Evolutionary conservation across 805 yeast genomes (phyloP).

Genomic region (Blastobotrys americana): DNA sequence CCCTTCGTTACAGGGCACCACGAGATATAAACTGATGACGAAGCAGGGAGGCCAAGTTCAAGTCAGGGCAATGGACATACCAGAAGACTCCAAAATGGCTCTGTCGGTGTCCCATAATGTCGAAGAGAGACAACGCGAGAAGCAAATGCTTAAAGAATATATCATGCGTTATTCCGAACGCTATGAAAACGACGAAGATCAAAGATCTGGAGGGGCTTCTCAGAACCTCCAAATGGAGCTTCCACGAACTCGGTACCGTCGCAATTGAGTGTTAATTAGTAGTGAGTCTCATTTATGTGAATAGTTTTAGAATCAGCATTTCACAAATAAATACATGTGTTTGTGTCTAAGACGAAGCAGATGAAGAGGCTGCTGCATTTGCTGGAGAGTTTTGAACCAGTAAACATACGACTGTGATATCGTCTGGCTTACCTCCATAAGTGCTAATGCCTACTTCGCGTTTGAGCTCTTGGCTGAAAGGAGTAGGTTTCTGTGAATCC

Average conservation of each 20-base stretch:
- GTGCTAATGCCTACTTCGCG: conserved; percentile 60
- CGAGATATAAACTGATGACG: conserved; percentile 50
- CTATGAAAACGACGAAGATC: not conserved
- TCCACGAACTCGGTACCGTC: too few relatives aligned
- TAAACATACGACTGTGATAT: conserved; percentile 75
- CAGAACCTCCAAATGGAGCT: too few relatives aligned
- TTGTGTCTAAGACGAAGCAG: too few relatives aligned
- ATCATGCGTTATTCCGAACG: conserved; percentile 13
- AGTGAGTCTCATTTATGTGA: too few relatives aligned
- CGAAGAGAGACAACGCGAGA: conserved; percentile 44
- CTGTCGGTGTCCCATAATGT: conserved; percentile 45
- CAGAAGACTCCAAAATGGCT: conserved; percentile 48
- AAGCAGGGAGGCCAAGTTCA: conserved; percentile 44
- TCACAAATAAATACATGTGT: too few relatives aligned
- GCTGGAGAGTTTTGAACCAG: conserved; percentile 36
- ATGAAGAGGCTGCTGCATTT: too few relatives aligned
- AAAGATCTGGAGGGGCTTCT: too few relatives aligned
- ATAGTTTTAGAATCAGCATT: too few relatives aligned
- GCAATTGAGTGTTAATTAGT: too few relatives aligned
- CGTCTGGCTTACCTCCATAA: conserved; percentile 93
- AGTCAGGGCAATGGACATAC: conserved; percentile 43
- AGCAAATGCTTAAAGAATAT: conserved; percentile 38
- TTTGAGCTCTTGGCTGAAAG: conserved; percentile 73
- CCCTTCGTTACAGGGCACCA: conserved; percentile 17
- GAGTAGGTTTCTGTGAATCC: conserved; percentile 71